phyloP scores from a whole-genome alignment of 2,329 filamentous ascomycete species.

The Pseudocercospora fuligena region DNA sequence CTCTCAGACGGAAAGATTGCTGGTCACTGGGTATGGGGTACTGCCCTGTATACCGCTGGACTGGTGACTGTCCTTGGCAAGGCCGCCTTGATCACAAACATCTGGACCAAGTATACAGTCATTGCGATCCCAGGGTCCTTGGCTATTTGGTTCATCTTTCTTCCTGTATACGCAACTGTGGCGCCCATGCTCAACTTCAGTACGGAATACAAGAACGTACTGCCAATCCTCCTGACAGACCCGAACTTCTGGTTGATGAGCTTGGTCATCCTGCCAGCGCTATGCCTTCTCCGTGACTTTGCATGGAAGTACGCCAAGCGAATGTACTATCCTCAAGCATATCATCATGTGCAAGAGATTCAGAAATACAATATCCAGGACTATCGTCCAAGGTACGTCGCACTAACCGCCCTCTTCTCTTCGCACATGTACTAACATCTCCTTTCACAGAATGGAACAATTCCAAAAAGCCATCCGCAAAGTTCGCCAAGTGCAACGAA shows the following conservation, averaged over 20 bases:
- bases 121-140: constrained; percentile 94
- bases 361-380: constrained; percentile 99
- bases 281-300: constrained; percentile 88
- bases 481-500: constrained; percentile 95
- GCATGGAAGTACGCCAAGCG: constrained; percentile 97
- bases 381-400: constrained; percentile 83
- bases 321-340: constrained; percentile 95
- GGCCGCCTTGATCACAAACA: constrained; percentile 90
- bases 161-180: constrained; percentile 84
- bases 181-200: constrained; percentile 83
- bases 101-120: constrained; percentile 98
- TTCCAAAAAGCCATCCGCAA: constrained; percentile 99
- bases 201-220: constrained; percentile 80
- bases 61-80: constrained; percentile 93
- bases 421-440: constrained; percentile 18
- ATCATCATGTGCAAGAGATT: constrained; percentile 98
- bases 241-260: constrained; percentile 91
- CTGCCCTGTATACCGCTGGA: constrained; percentile 91
- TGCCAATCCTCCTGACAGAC: constrained; percentile 78
- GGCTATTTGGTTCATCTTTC: constrained; percentile 86
- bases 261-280: constrained; percentile 73
- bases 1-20: constrained; percentile 78
- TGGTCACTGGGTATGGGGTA: constrained; percentile 98
- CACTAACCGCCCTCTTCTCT: background rate
- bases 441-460: constrained; percentile 81